Evolutionary conservation across 495 filamentous ascomycete species (phyloP).

Genomic region (Chaetomium tenue): DNA sequence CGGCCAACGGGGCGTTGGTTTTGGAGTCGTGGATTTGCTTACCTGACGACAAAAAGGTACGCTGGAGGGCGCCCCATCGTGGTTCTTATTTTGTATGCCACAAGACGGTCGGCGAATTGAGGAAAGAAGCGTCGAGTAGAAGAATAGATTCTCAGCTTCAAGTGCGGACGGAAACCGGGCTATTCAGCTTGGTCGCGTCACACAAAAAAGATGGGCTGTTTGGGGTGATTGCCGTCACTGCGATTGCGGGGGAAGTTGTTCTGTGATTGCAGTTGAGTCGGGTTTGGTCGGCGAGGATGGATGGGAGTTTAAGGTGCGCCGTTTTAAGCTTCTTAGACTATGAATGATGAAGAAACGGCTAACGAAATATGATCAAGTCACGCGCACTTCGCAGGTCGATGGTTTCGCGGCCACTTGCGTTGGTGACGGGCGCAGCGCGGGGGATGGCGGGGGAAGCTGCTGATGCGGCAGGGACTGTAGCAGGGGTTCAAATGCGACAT

Average conservation of each 20-base stretch:
- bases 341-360: too few species aligned
- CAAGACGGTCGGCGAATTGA: neutral
- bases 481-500: neutral
- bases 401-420: neutral
- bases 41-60: slow-evolving; percentile 78
- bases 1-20: too few species aligned
- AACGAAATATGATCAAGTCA: too few species aligned
- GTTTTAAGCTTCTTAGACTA: too few species aligned
- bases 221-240: too few species aligned
- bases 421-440: neutral
- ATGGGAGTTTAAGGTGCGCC: too few species aligned
- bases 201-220: too few species aligned
- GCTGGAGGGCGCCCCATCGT: slow-evolving; percentile 50
- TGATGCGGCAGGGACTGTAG: slow-evolving; percentile 3
- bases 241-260: too few species aligned
- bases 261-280: too few species aligned
- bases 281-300: too few species aligned
- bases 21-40: slow-evolving; percentile 28
- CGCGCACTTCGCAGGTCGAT: neutral
- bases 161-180: too few species aligned
- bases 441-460: slow-evolving; percentile 9
- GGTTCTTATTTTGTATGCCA: neutral
- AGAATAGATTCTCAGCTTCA: neutral
- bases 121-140: neutral
- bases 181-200: too few species aligned